These are phyloP conservation scores for Nannochloropsis granulata DNA, from an alignment of 108 stramenopile species.

Conservation along the genomic window DNA sequence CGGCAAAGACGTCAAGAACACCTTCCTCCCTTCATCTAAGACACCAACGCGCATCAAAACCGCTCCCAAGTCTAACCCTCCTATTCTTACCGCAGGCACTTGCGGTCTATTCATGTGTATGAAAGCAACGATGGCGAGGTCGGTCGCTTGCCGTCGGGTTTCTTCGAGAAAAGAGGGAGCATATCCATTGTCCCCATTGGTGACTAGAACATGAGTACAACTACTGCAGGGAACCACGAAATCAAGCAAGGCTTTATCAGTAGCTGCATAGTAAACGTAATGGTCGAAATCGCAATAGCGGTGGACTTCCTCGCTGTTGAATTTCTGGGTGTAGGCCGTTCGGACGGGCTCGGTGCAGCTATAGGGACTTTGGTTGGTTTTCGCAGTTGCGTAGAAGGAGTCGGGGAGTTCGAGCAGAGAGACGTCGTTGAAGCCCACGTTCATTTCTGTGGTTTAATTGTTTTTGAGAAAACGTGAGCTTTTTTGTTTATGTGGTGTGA, in stretches of 20 bases:
- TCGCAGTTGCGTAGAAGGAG: neutral
- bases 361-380: neutral
- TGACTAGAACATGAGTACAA: neutral
- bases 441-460: neutral
- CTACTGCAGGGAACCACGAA: neutral
- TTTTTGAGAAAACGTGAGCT: no score
- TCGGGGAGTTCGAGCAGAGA: neutral
- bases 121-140: neutral
- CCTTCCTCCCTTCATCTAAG: neutral
- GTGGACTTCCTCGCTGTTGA: neutral
- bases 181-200: neutral
- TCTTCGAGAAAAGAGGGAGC: neutral
- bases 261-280: neutral
- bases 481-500: no score
- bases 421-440: neutral
- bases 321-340: neutral
- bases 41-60: neutral
- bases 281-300: neutral
- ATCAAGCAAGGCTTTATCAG: neutral
- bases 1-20: neutral
- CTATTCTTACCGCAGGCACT: neutral
- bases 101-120: neutral
- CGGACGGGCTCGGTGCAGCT: neutral
- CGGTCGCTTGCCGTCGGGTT: neutral
- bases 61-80: neutral